Percentiles rank a stretch among this genome's conserved stretches.
Evolutionary conservation across 208 protist genomes (phyloP).

Genomic region (Blastocrithidia nonstop): DNA sequence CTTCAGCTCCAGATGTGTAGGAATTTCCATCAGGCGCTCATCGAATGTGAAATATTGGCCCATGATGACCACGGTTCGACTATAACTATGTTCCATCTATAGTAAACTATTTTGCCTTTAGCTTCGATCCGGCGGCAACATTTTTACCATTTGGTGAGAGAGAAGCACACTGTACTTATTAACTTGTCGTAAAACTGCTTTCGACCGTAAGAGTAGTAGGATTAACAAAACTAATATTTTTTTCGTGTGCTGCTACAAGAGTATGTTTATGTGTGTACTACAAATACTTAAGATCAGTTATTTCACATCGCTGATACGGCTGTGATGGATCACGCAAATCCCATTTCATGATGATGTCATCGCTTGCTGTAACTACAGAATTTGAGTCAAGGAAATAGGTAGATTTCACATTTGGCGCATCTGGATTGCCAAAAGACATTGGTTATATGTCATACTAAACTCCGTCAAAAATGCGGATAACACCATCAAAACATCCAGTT

Average conservation of each 20-base stretch:
- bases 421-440: conserved; percentile 42
- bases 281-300: conserved; percentile 72
- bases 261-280: conserved; percentile 77
- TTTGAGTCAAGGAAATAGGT: conserved; percentile 77
- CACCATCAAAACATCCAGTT: conserved; percentile 84
- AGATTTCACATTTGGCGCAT: conserved; percentile 59
- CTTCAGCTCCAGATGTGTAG: conserved; percentile 79
- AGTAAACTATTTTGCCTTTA: conserved; percentile 86
- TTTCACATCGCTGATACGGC: conserved; percentile 67
- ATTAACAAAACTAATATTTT: conserved; percentile 80
- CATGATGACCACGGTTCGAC: conserved; percentile 83
- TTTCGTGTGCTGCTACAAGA: conserved; percentile 74
- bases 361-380: conserved; percentile 72
- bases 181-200: conserved; percentile 52
- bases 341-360: conserved; percentile 82
- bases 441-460: conserved; percentile 61
- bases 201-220: conserved; percentile 63
- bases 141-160: conserved; percentile 72
- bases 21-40: conserved; percentile 79
- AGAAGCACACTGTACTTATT: conserved; percentile 78
- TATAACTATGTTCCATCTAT: conserved; percentile 68
- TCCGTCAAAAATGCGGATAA: conserved; percentile 85
- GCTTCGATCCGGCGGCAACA: conserved; percentile 70
- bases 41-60: conserved; percentile 82
- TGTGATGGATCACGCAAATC: conserved; percentile 73